Evolutionary conservation across 1,284 basidiomycete species (phyloP), one percentile per base, ranked within the genome.

Genomic region (Schizophyllum commune): DNA sequence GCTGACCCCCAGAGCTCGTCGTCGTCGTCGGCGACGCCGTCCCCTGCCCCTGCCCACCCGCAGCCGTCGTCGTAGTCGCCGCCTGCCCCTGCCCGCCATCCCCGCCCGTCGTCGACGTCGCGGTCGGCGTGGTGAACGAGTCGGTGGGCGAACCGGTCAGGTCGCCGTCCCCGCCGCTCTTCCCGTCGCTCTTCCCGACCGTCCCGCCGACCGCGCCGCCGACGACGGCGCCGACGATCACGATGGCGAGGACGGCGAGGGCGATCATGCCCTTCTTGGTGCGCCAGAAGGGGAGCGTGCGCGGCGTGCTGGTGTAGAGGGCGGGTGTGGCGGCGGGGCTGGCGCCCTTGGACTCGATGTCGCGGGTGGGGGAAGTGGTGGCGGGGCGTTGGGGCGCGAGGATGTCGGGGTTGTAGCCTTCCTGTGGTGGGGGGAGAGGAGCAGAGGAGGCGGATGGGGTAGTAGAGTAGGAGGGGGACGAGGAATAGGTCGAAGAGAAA

Each of bases 151-250:
- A 13, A 8, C 39, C 17, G 2, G 39, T 27, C 27, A 27, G 27
- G 27, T 27, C 27, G 27, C 27, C 39, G 17, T 15, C 27, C 20
- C 21, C 62, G 56, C 62, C 62, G 20, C 19, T 39, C 6, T 62
- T 61, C 57, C 64, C 62, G 51, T 60, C 58, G 27, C 64, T 60
- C 32, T 68, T 58, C 32, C 53, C 59, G 19, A 59, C 57, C 17
- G 66, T 69, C 1, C 67, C 69, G 6, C 69, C 70, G n/a, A 71
- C 69, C 5, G 68, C 70, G 20, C 69, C 70, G 22, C 69, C 70
- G 21, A 71, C 64, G 20, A 70, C 65, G 11, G 68, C 69, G 9
- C 58, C 70, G 27, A 71, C 60, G n/a, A 71, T 64, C 54, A 71
- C 65, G 52, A 69, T 58, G 17, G 61, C 63, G n/a, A 68, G 32